Base-by-base conservation (phyloP, 176 grass and related monocot species). In the Cenchrus purpureus region DNA sequence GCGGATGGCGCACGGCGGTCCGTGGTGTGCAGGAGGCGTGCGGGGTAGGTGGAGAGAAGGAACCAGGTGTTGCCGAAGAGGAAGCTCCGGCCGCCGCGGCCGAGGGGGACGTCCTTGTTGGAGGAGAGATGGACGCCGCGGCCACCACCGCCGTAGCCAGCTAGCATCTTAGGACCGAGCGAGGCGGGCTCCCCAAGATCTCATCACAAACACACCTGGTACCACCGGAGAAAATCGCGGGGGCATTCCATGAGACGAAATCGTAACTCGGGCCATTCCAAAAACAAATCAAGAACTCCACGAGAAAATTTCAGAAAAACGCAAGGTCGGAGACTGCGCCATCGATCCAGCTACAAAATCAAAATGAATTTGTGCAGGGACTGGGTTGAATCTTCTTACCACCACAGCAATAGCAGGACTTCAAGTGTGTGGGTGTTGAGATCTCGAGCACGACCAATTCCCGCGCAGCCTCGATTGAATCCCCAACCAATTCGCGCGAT, bases 11-110 rank as follows among this genome's bases (percentile, higher is more conserved):
- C 88, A 12, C 81, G 84, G 20, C 82, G 87, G 31, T 89, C 91
- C 6, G 84, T 73, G 28, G 86, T 87, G 88, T 91, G 83, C 56
- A 89, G 89, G 8, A 87, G 86, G 88, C 78, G 79, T 9, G 86
- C 76, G 29, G 84, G 84, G 80, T 86, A 90, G 71, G 84, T 80
- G 79, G 85, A 92, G 82, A 88, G 86, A 59, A 95, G 82, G 71
- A 92, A 93, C 91, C 93, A 95, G 40, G 93, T 95, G 62, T 88
- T 95, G n/a, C 93, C 93, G 59, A 93, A 89, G 71, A 89, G 86
- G 77, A 93, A 95, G 80, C 88, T 95, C 74, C 90, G 83, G 70
- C 87, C 68, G 19, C 80, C 83, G 58, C 78, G 80, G 52, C 82
- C 60, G 31, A 89, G 64, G 31, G 69, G 80, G 46, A 85, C 55